These are phyloP conservation scores for Diaporthe citrichinensis DNA, from an alignment of 2,329 filamentous ascomycete species.

Conservation along the genomic window DNA sequence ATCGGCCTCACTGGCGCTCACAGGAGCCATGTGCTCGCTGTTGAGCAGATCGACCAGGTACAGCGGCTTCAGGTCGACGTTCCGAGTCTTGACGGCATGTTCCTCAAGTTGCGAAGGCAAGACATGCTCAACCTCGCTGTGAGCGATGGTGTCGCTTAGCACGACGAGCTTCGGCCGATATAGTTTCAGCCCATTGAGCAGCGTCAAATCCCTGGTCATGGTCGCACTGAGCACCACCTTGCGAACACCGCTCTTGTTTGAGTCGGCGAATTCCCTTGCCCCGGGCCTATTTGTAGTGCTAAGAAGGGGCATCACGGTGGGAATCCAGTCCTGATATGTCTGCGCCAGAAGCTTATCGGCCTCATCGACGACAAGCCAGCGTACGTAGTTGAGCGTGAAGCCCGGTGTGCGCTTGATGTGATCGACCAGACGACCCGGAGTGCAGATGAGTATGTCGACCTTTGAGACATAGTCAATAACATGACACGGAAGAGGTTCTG, in stretches of 20 bases:
- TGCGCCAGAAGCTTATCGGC: constrained; percentile 93
- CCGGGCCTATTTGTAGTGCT: constrained; percentile 59
- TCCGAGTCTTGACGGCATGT: constrained; percentile 76
- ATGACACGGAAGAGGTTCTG: constrained; percentile 68
- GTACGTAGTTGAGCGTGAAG: constrained; percentile 82
- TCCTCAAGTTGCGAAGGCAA: constrained; percentile 77
- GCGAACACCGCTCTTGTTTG: constrained; percentile 69
- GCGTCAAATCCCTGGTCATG: constrained; percentile 88
- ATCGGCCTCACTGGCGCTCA: constrained; percentile 47
- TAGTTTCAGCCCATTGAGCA: constrained; percentile 81
- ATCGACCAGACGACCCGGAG: constrained; percentile 91
- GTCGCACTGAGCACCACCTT: constrained; percentile 94
- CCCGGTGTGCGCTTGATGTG: constrained; percentile 88
- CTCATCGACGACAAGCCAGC: constrained; percentile 94
- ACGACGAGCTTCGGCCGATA: constrained; percentile 82
- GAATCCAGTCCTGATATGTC: constrained; percentile 92
- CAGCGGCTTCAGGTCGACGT: constrained; percentile 82
- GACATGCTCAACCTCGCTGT: constrained; percentile 61
- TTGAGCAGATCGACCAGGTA: constrained; percentile 85
- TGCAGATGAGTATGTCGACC: constrained; percentile 91
- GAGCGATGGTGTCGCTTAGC: constrained; percentile 58
- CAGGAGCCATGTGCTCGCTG: constrained; percentile 62
- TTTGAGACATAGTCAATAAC: constrained; percentile 77
- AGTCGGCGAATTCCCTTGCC: constrained; percentile 67
- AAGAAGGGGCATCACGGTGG: constrained; percentile 76